phyloP scores from a whole-genome alignment of 495 filamentous ascomycete species.

The Entonaema liquescens region DNA sequence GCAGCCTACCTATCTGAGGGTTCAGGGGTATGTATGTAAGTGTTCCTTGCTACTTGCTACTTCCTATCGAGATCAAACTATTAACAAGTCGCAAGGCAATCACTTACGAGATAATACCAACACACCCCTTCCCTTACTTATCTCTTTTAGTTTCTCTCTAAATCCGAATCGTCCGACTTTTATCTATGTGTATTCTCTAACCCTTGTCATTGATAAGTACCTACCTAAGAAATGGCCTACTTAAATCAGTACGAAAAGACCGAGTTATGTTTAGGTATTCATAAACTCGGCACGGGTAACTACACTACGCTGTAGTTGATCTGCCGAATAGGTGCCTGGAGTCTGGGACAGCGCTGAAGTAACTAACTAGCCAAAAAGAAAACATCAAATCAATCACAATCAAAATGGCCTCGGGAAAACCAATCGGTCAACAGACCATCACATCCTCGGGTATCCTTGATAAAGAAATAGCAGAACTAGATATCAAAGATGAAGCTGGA shows the following conservation, averaged over 20 bases:
- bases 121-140: not conserved
- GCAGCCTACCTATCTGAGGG: not conserved
- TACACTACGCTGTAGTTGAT: not conserved
- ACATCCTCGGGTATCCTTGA: not conserved
- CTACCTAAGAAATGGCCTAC: not conserved
- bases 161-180: not conserved
- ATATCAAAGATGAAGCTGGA: slow-evolving; percentile 44
- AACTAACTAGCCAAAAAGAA: not conserved
- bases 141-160: not conserved
- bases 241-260: not conserved
- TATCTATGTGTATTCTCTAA: not conserved
- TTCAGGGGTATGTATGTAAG: not conserved
- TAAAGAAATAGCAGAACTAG: slow-evolving; percentile 2
- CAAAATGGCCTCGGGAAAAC: slow-evolving; percentile 14
- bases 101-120: not conserved
- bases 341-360: not conserved
- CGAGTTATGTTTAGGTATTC: not conserved
- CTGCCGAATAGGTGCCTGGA: not conserved
- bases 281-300: not conserved
- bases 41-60: not conserved
- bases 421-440: not conserved
- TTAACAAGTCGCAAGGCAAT: slow-evolving; percentile 6
- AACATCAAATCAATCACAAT: not conserved
- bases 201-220: not conserved
- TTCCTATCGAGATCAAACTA: slow-evolving; percentile 13